A percentile compares a stretch with the other conserved stretches of the same genome.
Conservation (phyloP, 306 rosid genomes). For the Pachyrhizus erosus region DNA sequence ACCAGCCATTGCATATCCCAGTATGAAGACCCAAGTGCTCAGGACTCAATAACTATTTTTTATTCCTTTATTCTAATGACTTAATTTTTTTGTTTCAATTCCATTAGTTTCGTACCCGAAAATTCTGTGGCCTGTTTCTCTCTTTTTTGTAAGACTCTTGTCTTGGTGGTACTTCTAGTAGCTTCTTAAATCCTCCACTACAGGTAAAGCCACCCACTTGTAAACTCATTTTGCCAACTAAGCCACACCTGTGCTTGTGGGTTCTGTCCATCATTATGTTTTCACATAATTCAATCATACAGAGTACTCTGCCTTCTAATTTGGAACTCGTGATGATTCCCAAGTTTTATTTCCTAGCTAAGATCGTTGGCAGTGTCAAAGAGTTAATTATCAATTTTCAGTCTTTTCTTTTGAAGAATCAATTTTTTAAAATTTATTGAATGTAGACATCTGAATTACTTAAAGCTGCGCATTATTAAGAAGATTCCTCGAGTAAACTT, state of each 20-base stretch:
- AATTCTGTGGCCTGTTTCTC: constrained; percentile 9
- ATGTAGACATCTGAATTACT: not conserved
- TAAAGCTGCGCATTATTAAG: not conserved
- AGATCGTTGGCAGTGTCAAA: not conserved
- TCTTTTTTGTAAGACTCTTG: not conserved
- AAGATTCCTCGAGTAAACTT: not conserved
- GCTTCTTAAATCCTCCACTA: constrained; percentile 1
- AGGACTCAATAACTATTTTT: not conserved
- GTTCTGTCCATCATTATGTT: not conserved
- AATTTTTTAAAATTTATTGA: not conserved
- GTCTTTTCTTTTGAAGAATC: not conserved
- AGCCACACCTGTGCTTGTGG: constrained; percentile 35
- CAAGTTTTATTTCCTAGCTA: constrained; percentile 4
- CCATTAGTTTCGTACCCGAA: not conserved
- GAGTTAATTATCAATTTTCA: not conserved
- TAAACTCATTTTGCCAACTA: not conserved
- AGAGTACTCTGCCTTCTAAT: constrained; percentile 17
- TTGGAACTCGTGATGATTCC: not conserved
- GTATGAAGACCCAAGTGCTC: not conserved
- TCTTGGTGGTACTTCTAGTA: constrained; percentile 1
- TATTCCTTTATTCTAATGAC: not conserved
- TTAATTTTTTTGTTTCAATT: not conserved
- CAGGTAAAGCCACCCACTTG: constrained; percentile 2
- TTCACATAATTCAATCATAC: not conserved
- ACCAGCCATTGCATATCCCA: constrained; percentile 16